phyloP scores from a whole-genome alignment of 345 rosid genomes.

The Syzygium grande region DNA sequence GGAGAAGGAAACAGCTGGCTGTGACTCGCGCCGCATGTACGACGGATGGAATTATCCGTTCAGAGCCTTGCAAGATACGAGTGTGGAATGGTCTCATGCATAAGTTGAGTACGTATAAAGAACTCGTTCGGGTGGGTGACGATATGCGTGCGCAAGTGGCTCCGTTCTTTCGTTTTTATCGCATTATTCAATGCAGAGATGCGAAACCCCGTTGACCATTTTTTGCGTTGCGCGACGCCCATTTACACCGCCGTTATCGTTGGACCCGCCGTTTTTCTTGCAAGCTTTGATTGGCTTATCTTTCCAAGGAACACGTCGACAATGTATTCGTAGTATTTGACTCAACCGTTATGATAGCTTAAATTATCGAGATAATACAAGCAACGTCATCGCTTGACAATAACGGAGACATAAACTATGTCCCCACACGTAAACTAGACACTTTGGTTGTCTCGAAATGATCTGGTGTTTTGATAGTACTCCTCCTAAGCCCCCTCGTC shows the following conservation, averaged over 20 bases:
- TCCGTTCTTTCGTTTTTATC: background rate
- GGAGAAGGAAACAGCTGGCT: background rate
- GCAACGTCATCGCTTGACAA: background rate
- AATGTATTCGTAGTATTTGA: background rate
- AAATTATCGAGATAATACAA: background rate
- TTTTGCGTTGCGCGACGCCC: background rate
- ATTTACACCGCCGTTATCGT: background rate
- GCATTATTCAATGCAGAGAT: background rate
- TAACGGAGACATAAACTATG: background rate
- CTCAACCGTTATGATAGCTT: background rate
- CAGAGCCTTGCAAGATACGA: background rate
- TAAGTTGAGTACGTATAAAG: background rate
- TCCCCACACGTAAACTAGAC: background rate
- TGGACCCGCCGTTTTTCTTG: background rate
- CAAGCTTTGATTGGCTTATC: too few species aligned
- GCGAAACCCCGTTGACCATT: too few species aligned
- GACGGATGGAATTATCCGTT: background rate
- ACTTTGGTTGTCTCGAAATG: background rate
- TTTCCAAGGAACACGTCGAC: background rate
- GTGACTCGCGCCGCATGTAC: background rate
- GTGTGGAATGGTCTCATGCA: background rate
- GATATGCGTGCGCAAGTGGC: background rate
- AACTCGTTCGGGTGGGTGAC: background rate
- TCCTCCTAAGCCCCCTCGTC: background rate
- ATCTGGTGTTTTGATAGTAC: background rate